Conservation (phyloP, 2,329 filamentous ascomycete species). For the Colletotrichum camelliae region DNA sequence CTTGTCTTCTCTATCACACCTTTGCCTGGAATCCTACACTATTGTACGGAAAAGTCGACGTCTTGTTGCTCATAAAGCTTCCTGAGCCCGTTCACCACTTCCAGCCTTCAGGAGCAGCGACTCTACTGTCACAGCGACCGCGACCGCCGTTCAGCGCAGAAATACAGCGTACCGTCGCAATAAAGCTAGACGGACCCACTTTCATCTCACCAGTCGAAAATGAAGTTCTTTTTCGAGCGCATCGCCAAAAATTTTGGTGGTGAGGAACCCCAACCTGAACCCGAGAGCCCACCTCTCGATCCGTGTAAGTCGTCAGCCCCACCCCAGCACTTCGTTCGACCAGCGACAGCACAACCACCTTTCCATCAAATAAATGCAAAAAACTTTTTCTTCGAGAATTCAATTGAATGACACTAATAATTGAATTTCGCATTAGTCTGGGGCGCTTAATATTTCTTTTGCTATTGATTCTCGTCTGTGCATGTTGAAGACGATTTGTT, state of each 20-base stretch:
- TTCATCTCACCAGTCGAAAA: neutral
- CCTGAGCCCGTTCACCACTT: neutral
- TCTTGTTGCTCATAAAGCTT: neutral
- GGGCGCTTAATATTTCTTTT: neutral
- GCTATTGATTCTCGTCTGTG: neutral
- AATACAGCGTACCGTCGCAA: neutral
- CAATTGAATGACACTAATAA: accelerated
- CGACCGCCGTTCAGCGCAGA: neutral
- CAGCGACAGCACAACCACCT: neutral
- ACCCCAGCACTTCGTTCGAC: neutral
- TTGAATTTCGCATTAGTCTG: neutral
- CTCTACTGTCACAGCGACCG: neutral
- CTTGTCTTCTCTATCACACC: neutral
- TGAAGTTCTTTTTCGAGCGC: neutral
- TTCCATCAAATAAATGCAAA: neutral
- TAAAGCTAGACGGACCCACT: neutral
- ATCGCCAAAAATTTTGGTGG: neutral
- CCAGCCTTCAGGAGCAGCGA: neutral
- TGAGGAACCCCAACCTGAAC: neutral
- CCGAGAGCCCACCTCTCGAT: neutral
- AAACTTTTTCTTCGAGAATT: neutral
- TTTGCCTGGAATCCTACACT: neutral
- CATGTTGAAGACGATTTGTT: neutral
- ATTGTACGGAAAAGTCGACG: accelerated
- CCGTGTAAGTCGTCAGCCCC: neutral